Evolutionary conservation across 2,329 filamentous ascomycete genomes (phyloP), one percentile per base, ranked within the genome.

Genomic region (Ilyonectria robusta): DNA sequence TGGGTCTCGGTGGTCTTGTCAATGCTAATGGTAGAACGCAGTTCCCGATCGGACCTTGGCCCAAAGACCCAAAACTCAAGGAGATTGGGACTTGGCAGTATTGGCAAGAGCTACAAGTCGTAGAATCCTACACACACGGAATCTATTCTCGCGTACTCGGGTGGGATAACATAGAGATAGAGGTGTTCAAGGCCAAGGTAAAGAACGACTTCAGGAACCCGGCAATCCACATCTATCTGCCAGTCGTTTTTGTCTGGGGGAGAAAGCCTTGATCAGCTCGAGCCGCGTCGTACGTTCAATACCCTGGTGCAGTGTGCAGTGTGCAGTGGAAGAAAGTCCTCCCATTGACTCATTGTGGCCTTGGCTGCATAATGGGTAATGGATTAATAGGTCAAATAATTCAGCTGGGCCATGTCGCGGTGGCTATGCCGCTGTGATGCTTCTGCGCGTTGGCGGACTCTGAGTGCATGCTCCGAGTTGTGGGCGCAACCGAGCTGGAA

Each of bases 201-300:
- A 72, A 74, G 61, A 68, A 56, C 17, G 70, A 75, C 17, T 54
- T 75, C 7, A 54, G 57, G 7, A 58, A 72, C 13, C 68, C 72
- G 2, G 17, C 46, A 7, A 64, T 70, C 10, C 73, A 75, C 9
- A 64, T 75, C 1, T 75, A 75, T 50, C 63, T 71, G 3, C 71
- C 73, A 0, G 65, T 71, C 0, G 65, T 71, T 13, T 73, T 75
- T 29, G 65, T 74, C 15, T 75, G 72, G 71, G 73, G 73, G 2
- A 70, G 37, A 10, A 72, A 70, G 47, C 63, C 70, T 23, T 60
- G n/a, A 60, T 44, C 21, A 44, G 42, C 42, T n/a, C 21, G 42
- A 44, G 42, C 40, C 40, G 19, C 40, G 40, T 44, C 40, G 40
- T 44, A 44, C 40, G 40, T 44, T 44, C 40, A 44, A 19, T 44